Base-by-base conservation (phyloP, 331 rosid species). In the Malus hybrid region DNA sequence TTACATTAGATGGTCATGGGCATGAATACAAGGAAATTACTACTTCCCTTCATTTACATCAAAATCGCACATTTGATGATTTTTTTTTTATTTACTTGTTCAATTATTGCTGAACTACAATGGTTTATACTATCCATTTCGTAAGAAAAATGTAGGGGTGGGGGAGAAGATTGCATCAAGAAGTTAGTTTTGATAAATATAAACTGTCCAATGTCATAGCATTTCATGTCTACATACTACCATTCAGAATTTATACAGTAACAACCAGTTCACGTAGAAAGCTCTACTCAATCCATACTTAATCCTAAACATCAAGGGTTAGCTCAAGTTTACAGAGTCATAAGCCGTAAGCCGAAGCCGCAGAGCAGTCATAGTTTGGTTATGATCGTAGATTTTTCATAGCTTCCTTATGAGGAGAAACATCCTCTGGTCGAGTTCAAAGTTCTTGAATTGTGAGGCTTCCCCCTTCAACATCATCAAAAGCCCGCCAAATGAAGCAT, bases 401-500 rank as follows among this genome's bases (percentile, higher is more conserved):
- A 89, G 93, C 84, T 89, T 91, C 97, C 94, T 91, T 32, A 91
- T 86, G 63, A 91, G 83, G 77, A 87, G 88, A 79, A 68, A 91
- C 79, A 91, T 66, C 87, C 87, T 87, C 77, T 91, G 93, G 82
- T 91, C 97, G 48, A 91, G 91, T 75, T 89, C 95, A 77, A 89
- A 91, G 82, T 91, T 91, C 88, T 91, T 91, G 87, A 83, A 91
- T 75, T 91, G 93, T 67, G 97, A 91, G 50, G 90, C 87, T 64
- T 89, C 97, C 28, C 97, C 91, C 81, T 70, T 88, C 83, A 91
- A 78, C 88, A 87, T 39, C 97, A 89, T 91, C 87, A 91, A 85
- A 78, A 91, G 97, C 76, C 97, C 97, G n/a, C 93, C 91, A 82
- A 91, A 91, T 36, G 97, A 91, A 58, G 89, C 89, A 63, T 72